Evolutionary conservation across 1,284 basidiomycete species (phyloP).

Genomic region (Moniliophthora roreri): DNA sequence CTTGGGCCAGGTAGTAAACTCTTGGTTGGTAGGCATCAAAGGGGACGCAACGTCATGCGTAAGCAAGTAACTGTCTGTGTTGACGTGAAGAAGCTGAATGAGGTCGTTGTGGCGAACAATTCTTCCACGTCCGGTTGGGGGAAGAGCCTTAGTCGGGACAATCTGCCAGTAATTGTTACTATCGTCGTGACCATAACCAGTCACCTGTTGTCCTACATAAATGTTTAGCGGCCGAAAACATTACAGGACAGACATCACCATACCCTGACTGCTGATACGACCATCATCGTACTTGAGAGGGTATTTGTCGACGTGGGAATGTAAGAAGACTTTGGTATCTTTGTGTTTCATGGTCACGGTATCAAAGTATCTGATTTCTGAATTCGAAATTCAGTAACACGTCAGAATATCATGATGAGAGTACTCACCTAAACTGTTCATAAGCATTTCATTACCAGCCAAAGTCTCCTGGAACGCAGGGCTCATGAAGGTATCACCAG

Average conservation of each 20-base stretch:
- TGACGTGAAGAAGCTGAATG: conserved; percentile 87
- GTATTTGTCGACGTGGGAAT: conserved; percentile 90
- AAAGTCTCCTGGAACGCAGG: conserved; percentile 98
- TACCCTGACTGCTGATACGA: conserved; percentile 92
- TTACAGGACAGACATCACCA: conserved; percentile 1
- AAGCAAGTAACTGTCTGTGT: conserved; percentile 81
- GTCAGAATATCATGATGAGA: neutral
- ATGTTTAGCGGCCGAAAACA: conserved; percentile 10
- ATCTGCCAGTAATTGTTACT: conserved; percentile 97
- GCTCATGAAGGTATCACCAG: conserved; percentile 97
- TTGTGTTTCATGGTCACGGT: conserved; percentile 88
- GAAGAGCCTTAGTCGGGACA: conserved; percentile 90
- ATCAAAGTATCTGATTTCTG: conserved; percentile 94
- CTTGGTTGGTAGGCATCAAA: conserved; percentile 96
- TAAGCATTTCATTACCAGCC: conserved; percentile 86
- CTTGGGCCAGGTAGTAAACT: conserved; percentile 89
- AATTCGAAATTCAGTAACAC: neutral
- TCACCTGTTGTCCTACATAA: conserved; percentile 88
- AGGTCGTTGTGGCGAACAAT: conserved; percentile 88
- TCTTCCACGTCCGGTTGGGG: conserved; percentile 85
- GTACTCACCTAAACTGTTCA: conserved; percentile 81
- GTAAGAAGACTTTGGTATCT: conserved; percentile 90
- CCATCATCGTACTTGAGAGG: conserved; percentile 96
- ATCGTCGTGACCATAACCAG: conserved; percentile 93
- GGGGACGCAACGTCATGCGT: conserved; percentile 99